Conservation (phyloP, 1,284 basidiomycete genomes). For the Moniliella sp. region DNA sequence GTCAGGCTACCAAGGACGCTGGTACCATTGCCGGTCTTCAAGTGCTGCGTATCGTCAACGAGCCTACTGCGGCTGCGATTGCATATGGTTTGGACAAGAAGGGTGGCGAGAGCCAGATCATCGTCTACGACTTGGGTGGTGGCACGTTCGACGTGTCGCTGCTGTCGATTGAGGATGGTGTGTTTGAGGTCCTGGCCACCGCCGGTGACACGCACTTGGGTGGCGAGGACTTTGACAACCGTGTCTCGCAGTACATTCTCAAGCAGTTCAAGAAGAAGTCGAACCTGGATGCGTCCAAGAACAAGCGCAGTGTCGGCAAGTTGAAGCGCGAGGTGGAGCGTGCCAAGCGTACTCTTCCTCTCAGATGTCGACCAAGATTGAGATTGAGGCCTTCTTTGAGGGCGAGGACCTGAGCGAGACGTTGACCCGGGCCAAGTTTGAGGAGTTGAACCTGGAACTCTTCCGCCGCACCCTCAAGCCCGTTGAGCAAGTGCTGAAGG, state of each 20-base stretch:
- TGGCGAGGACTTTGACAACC: slow-evolving; percentile 97
- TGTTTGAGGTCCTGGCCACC: slow-evolving; percentile 89
- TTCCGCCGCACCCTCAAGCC: slow-evolving; percentile 99
- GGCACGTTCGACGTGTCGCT: slow-evolving; percentile 97
- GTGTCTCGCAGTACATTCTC: slow-evolving; percentile 32
- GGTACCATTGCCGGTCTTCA: slow-evolving; percentile 86
- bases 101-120: slow-evolving; percentile 78
- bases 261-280: slow-evolving; percentile 35
- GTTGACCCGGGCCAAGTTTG: slow-evolving; percentile 89
- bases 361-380: slow-evolving; percentile 51
- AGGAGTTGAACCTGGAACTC: slow-evolving; percentile 92
- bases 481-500: slow-evolving; percentile 93
- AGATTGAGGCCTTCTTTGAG: slow-evolving; percentile 65
- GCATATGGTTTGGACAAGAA: slow-evolving; percentile 93
- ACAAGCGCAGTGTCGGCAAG: slow-evolving; percentile 80
- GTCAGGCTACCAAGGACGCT: slow-evolving; percentile 94
- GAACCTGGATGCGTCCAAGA: slow-evolving; percentile 50
- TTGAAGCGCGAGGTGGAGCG: slow-evolving; percentile 95
- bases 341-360: slow-evolving; percentile 87
- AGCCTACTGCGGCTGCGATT: slow-evolving; percentile 81
- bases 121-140: slow-evolving; percentile 93
- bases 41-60: slow-evolving; percentile 94
- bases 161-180: slow-evolving; percentile 81
- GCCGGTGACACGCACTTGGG: slow-evolving; percentile 96
- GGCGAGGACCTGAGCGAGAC: slow-evolving; percentile 95